Evolutionary conservation across 257 asterid species (phyloP), one percentile per base, ranked within the genome.

Genomic region (Penstemon eatonii): DNA sequence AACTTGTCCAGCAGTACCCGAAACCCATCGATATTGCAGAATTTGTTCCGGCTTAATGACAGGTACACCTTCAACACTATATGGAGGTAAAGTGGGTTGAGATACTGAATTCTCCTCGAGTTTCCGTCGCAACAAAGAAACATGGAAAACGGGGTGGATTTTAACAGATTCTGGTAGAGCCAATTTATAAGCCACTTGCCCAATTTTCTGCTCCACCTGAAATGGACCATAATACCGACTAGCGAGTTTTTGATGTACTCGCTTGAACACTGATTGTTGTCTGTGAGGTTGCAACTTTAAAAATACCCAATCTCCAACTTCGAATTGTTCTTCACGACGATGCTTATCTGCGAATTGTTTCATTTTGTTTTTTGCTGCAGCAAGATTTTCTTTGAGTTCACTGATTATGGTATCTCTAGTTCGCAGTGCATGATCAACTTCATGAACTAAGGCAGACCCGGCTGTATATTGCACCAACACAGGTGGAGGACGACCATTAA

Each of bases 211-310:
- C 7, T 11, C 37, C 5, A 42, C 36, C 3, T 7, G 4, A 42
- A 11, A 42, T n/a, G 66, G 39, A 3, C 66, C 39, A 40, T 39
- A 41, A 41, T 4, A 60, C 5, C 49, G 46, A 4, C 66, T 40
- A 7, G 51, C n/a, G 6, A 60, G 11, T 13, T 60, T 60, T 41
- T 0, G 37, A 41, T 40, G 8, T 2, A 8, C 70, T 4, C 50
- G 4, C 15, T 58, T 68, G 4, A 66, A 66, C 10, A 15, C 5
- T 7, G 54, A 36, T 11, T 66, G 53, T 7, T 36, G 36, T 4
- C 40, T 11, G 9, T 65, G 51, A 1, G 70, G 60, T 1, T 65
- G 60, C 7, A 65, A 39, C 49, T 65, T 65, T 37, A 65, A 8
- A 15, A 7, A 51, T 8, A 65, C 70, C 51, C n/a, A 36, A 15